Evolutionary conservation across 2,329 filamentous ascomycete genomes (phyloP).

Genomic region (Colletotrichum sp.): DNA sequence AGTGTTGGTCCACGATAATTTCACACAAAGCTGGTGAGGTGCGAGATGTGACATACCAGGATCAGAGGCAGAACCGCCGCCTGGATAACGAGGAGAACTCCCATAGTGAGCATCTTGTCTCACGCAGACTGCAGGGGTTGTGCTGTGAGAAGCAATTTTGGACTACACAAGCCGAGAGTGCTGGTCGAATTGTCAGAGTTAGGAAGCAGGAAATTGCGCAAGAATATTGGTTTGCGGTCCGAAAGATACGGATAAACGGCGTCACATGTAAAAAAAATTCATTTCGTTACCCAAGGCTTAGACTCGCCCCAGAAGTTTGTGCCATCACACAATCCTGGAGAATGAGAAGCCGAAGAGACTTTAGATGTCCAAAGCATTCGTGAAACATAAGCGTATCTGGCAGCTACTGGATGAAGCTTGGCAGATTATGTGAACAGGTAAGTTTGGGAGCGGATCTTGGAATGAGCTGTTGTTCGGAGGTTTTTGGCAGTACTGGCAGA

Average conservation of each 20-base stretch:
- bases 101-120: neutral
- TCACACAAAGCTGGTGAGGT: neutral
- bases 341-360: neutral
- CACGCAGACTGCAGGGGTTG: neutral
- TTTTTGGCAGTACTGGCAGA: neutral
- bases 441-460: neutral
- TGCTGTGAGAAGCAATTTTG: neutral
- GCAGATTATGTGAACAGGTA: neutral
- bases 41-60: neutral
- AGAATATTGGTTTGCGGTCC: neutral
- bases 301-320: accelerated
- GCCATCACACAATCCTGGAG: neutral
- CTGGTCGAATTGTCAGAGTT: neutral
- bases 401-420: neutral
- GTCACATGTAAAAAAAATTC: neutral
- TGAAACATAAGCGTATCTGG: neutral
- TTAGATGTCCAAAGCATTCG: neutral
- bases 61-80: neutral
- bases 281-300: neutral
- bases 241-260: neutral
- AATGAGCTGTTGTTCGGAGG: neutral
- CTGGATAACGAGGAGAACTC: neutral
- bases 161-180: neutral
- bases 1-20: neutral
- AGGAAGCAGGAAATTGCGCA: neutral